Evolutionary conservation across 2,329 filamentous ascomycete species (phyloP).

Genomic region (Lizonia empirigonia): DNA sequence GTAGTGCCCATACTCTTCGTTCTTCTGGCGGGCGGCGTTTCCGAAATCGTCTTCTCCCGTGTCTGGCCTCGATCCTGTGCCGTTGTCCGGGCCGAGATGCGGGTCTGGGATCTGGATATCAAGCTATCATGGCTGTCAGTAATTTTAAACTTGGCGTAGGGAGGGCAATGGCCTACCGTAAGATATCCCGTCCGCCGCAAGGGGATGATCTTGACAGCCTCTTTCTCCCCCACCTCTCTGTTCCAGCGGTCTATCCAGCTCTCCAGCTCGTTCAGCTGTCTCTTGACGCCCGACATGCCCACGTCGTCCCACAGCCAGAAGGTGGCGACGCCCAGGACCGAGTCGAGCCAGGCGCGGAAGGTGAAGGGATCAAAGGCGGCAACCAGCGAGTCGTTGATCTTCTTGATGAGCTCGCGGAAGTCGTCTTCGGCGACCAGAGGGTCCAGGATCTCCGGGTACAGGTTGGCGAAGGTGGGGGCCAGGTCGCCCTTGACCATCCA

Average conservation of each 20-base stretch:
- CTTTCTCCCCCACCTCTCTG: conserved; percentile 61
- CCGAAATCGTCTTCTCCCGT: conserved; percentile 35
- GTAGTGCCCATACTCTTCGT: conserved; percentile 29
- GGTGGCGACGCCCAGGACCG: conserved; percentile 77
- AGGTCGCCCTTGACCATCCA: conserved; percentile 90
- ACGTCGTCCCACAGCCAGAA: conserved; percentile 96
- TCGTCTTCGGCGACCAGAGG: conserved; percentile 83
- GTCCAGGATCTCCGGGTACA: conserved; percentile 95
- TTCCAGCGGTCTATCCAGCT: conserved; percentile 90
- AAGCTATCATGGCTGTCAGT: conserved; percentile 56
- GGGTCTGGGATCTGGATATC: conserved; percentile 84
- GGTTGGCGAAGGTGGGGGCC: conserved; percentile 89
- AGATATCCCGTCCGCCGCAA: conserved; percentile 86
- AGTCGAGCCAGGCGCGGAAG: conserved; percentile 78
- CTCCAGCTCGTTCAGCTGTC: conserved; percentile 72
- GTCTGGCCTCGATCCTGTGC: conserved; percentile 27
- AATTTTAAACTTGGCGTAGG: neutral
- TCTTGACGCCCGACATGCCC: conserved; percentile 77
- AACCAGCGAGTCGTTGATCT: conserved; percentile 77
- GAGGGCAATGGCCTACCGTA: conserved; percentile 62
- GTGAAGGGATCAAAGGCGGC: conserved; percentile 81
- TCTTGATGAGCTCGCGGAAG: conserved; percentile 81
- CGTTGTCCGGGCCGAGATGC: conserved; percentile 60
- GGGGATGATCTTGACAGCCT: conserved; percentile 75
- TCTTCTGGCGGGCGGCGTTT: conserved; percentile 16